These are phyloP conservation scores for Neopestalotiopsis rosae DNA, from an alignment of 2,329 filamentous ascomycete genomes.

Conservation along the genomic window DNA sequence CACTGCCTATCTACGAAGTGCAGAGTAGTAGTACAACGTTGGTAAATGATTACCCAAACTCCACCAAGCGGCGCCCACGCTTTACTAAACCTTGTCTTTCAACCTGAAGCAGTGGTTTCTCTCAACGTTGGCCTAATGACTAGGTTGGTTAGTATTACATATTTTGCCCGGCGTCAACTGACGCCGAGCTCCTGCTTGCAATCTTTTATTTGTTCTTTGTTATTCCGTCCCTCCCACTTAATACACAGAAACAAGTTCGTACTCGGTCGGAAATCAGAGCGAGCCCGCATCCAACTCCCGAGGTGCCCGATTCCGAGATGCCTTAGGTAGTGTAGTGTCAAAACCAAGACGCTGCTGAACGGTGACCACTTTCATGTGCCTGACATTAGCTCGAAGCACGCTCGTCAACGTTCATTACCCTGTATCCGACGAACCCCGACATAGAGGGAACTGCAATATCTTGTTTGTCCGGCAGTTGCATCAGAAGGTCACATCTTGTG, in stretches of 20 bases:
- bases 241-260: background rate
- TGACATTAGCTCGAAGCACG: constrained; percentile 30
- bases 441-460: constrained; percentile 1
- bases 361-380: constrained; percentile 24
- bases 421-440: constrained; percentile 23
- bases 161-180: background rate
- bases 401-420: constrained; percentile 22
- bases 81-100: background rate
- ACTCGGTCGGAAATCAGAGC: background rate
- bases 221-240: background rate
- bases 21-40: background rate
- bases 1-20: background rate
- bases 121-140: constrained; percentile 5
- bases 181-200: background rate
- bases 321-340: background rate
- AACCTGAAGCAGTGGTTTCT: constrained; percentile 15
- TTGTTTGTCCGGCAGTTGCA: background rate
- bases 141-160: background rate
- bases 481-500: background rate
- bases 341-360: constrained; percentile 1
- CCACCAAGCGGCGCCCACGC: background rate
- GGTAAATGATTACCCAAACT: background rate
- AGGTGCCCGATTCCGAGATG: background rate
- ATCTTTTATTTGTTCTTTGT: background rate
- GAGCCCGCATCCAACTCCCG: background rate